Base-by-base conservation (phyloP, 352 stramenopile species). In the Elongisporangium undulatum region DNA sequence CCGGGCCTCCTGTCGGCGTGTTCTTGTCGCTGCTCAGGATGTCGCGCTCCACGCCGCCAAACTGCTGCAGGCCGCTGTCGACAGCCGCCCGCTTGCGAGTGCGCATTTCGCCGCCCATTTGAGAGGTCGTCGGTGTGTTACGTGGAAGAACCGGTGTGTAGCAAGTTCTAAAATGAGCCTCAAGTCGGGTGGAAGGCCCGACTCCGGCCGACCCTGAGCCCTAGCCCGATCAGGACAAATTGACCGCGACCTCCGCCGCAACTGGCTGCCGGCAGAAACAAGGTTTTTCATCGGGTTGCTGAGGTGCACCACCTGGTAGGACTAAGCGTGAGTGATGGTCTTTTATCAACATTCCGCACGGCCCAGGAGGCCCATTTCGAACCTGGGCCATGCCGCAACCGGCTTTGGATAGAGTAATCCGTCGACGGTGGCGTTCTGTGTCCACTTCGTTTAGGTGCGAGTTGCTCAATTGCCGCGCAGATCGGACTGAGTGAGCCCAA, bases 21-120 rank as follows among this genome's bases (percentile, higher is more conserved):
- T 39, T 56, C 53, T 51, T 67, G 53, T 39, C 38, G 57, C 16
- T 1, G 24, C 58, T 38, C 38, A 64, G n/a, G 15, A 13, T 24
- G 53, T 63, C 56, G n/a, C 52, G 51, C 29, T 65, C 60, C 23
- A 68, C 74, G n/a, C 52, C 19, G 1, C 49, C 49, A 6, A n/a
- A 34, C 20, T 21, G n/a, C 6, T 16, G 52, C 50, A 68, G 45
- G 41, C 64, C 59, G 16, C 59, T 51, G 38, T 64, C 59, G 1
- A 54, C 59, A 24, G 15, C 22, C 24, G 52, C 4, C 23, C 26
- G 7, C 39, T 16, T 62, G 6, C 66, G 67, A 53, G 75, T 81
- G 6, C 69, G 69, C 61, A 73, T 78, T 21, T 64, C 64, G 51
- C 73, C 69, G 21, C 59, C 60, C 68, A 79, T 79, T n/a, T 22